phyloP scores from a whole-genome alignment of 1,139 yeast genomes.

The Wickerhamomyces sp. region DNA sequence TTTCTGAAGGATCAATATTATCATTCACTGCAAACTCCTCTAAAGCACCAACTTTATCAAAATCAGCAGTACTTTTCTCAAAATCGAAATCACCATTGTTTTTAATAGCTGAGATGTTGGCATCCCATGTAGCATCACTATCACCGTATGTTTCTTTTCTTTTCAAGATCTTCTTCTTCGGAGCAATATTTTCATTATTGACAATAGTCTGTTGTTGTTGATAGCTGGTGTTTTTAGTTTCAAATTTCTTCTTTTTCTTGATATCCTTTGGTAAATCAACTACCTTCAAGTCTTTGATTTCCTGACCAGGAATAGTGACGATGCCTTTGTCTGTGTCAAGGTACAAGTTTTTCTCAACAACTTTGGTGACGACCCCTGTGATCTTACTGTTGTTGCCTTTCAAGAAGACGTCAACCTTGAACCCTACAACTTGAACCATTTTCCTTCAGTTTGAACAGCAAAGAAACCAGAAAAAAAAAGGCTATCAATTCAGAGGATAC shows the following conservation, averaged over 20 bases:
- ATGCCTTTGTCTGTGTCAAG: conserved; percentile 30
- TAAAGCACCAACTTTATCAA: conserved; percentile 77
- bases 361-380: conserved; percentile 43
- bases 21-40: conserved; percentile 70
- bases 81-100: conserved; percentile 75
- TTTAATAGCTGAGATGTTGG: conserved; percentile 45
- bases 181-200: background rate
- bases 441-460: background rate
- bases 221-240: conserved; percentile 10
- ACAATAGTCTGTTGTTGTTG: conserved; percentile 2
- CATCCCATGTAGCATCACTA: conserved; percentile 45
- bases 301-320: conserved; percentile 16
- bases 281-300: conserved; percentile 31
- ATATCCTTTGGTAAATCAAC: conserved; percentile 26
- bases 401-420: conserved; percentile 45
- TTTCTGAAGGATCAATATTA: conserved; percentile 49
- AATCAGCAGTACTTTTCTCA: conserved; percentile 73
- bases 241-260: conserved; percentile 13
- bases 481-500: no score
- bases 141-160: conserved; percentile 2
- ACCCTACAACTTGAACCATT: conserved; percentile 45
- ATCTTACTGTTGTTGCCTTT: conserved; percentile 38
- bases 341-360: conserved; percentile 36
- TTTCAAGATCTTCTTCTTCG: background rate
- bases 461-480: no score